Percentiles rank a stretch among this genome's conserved stretches.
These are phyloP conservation scores for Leccinum olivaceopallidum DNA, from an alignment of 768 basidiomycete species.

Conservation along the genomic window DNA sequence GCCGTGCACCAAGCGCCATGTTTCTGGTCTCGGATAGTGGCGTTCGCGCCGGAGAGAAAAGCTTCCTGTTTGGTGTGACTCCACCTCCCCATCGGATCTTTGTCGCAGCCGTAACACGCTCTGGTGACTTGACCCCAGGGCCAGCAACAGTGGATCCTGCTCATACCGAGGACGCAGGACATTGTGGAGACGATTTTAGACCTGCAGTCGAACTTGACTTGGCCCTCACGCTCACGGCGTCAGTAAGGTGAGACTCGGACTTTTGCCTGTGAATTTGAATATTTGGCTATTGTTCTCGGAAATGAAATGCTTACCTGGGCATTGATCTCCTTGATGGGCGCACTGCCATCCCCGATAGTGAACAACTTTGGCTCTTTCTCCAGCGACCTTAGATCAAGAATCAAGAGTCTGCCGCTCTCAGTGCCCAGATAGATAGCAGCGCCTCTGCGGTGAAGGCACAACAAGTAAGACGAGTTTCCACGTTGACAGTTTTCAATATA, in stretches of 20 bases:
- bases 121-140: slow-evolving; percentile 23
- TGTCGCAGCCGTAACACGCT: slow-evolving; percentile 13
- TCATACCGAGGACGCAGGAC: slow-evolving; percentile 11
- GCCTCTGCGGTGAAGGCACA: slow-evolving; percentile 70
- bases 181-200: slow-evolving; percentile 13
- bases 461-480: slow-evolving; percentile 57
- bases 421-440: slow-evolving; percentile 67
- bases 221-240: slow-evolving; percentile 7
- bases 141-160: slow-evolving; percentile 2
- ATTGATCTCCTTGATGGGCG: slow-evolving; percentile 51
- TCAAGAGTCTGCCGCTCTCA: slow-evolving; percentile 58
- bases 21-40: slow-evolving; percentile 30
- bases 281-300: not conserved
- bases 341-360: slow-evolving; percentile 47
- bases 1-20: slow-evolving; percentile 10
- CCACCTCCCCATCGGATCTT: slow-evolving; percentile 24
- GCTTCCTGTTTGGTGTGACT: slow-evolving; percentile 27
- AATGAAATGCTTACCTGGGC: slow-evolving; percentile 49
- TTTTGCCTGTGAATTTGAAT: slow-evolving; percentile 16
- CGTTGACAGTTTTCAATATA: slow-evolving; percentile 55
- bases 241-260: slow-evolving; percentile 13
- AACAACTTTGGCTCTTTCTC: slow-evolving; percentile 65
- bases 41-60: slow-evolving; percentile 17
- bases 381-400: slow-evolving; percentile 62
- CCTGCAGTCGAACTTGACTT: slow-evolving; percentile 12